Percentiles rank a stretch among this genome's conserved stretches.
Evolutionary conservation across 805 yeast genomes (phyloP).

Genomic region (Ogataea degrootiae): DNA sequence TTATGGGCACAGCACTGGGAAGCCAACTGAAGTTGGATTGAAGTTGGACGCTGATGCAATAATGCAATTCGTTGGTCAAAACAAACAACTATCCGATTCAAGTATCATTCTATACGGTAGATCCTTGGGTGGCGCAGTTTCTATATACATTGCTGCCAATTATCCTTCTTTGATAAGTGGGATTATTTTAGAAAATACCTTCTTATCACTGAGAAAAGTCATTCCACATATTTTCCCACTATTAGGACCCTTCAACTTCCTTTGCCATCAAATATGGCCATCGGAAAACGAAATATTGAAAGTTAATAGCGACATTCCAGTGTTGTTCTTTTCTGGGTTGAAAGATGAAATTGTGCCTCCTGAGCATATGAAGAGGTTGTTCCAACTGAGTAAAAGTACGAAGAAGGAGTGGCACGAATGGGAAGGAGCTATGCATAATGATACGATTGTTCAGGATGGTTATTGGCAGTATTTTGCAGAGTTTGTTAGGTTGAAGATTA

Average conservation of each 20-base stretch:
- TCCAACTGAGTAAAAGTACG: conserved; percentile 43
- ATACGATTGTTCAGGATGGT: conserved; percentile 66
- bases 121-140: conserved; percentile 93
- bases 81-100: conserved; percentile 47
- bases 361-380: conserved; percentile 62
- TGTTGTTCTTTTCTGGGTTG: conserved; percentile 66
- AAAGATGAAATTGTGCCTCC: conserved; percentile 94
- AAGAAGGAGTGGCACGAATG: conserved; percentile 52
- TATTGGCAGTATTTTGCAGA: conserved; percentile 71
- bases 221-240: conserved; percentile 72
- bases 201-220: conserved; percentile 66
- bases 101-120: conserved; percentile 75
- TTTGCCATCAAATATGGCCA: conserved; percentile 83
- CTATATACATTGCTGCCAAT: conserved; percentile 70
- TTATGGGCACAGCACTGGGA: conserved; percentile 77
- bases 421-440: conserved; percentile 71
- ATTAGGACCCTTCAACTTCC: conserved; percentile 45
- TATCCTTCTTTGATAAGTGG: conserved; percentile 51
- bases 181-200: conserved; percentile 81
- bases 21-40: conserved; percentile 71
- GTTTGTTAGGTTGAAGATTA: conserved; percentile 44
- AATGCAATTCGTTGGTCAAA: conserved; percentile 50
- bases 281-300: conserved; percentile 55
- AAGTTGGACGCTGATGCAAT: conserved; percentile 78
- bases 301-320: conserved; percentile 53